phyloP scores from a whole-genome alignment of 2,329 filamentous ascomycete genomes.

The Pseudodiploospora longispora region DNA sequence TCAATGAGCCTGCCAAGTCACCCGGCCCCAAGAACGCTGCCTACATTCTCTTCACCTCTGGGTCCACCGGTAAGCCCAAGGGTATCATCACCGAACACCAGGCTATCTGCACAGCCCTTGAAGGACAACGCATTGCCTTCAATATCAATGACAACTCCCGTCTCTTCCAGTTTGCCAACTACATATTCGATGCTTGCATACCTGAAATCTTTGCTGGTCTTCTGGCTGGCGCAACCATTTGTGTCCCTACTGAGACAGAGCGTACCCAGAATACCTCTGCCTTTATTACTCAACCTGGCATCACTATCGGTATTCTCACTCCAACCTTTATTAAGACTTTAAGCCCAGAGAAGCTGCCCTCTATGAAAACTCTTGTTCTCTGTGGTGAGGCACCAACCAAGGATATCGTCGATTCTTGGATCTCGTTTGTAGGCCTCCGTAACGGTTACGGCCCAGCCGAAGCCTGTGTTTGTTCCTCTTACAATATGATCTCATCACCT shows the following conservation, averaged over 20 bases:
- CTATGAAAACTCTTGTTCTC: slow-evolving; percentile 5
- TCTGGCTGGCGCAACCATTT: slow-evolving; percentile 1
- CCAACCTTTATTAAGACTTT: slow-evolving; percentile 8
- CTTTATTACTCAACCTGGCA: slow-evolving; percentile 3
- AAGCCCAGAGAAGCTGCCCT: slow-evolving; percentile 1
- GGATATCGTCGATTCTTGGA: slow-evolving; percentile 13
- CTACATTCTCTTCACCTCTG: slow-evolving; percentile 4
- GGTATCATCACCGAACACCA: slow-evolving; percentile 1
- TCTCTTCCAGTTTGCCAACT: slow-evolving; percentile 9
- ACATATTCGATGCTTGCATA: slow-evolving; percentile 3
- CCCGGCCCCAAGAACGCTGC: not conserved
- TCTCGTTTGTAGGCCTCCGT: not conserved
- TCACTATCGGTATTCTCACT: slow-evolving; percentile 7
- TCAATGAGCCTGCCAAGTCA: not conserved
- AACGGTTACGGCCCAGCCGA: slow-evolving; percentile 16
- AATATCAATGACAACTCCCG: not conserved
- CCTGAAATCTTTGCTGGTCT: slow-evolving; percentile 1
- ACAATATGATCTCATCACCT: not conserved
- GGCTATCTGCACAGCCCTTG: not conserved
- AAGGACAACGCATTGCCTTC: not conserved
- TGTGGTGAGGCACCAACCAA: slow-evolving; percentile 21
- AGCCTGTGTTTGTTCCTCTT: not conserved
- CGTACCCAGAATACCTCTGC: not conserved
- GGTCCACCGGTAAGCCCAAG: slow-evolving; percentile 2
- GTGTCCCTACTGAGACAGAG: slow-evolving; percentile 4